Evolutionary conservation across 192 early-diverging fungal species (phyloP).

Genomic region (Dissophora globulifera): DNA sequence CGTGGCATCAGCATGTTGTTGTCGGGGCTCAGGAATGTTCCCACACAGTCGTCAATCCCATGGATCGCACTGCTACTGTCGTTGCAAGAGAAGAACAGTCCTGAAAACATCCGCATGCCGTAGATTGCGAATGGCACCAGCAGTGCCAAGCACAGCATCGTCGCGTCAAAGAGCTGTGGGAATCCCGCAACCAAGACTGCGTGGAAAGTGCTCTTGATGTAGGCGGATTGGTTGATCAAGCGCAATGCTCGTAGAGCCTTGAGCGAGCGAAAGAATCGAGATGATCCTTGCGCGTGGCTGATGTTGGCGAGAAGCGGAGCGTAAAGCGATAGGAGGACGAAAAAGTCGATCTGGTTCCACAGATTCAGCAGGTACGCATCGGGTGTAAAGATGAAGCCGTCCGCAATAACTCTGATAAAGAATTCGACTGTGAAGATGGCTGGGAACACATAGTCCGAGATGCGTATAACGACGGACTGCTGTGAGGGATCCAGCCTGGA

Average conservation of each 20-base stretch:
- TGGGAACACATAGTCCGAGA: conserved; percentile 61
- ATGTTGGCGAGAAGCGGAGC: conserved; percentile 56
- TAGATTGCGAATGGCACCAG: conserved; percentile 70
- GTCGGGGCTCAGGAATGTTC: conserved; percentile 27
- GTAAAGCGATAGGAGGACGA: conserved; percentile 66
- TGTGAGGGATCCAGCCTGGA: not conserved
- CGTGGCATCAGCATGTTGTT: conserved; percentile 58
- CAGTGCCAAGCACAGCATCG: conserved; percentile 56
- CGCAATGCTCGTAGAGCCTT: conserved; percentile 68
- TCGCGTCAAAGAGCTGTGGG: conserved; percentile 66
- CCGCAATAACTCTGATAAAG: conserved; percentile 64
- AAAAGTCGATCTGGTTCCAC: conserved; percentile 71
- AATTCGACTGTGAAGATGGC: conserved; percentile 65
- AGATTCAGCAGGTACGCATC: conserved; percentile 65
- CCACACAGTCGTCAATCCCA: conserved; percentile 40
- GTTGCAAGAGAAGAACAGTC: conserved; percentile 64
- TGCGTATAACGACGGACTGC: conserved; percentile 24
- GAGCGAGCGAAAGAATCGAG: conserved; percentile 64
- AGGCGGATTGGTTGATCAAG: conserved; percentile 62
- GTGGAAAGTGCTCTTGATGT: conserved; percentile 65
- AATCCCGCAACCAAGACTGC: conserved; percentile 65
- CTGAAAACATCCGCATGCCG: conserved; percentile 64
- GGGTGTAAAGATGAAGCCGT: conserved; percentile 69
- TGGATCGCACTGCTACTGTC: conserved; percentile 35
- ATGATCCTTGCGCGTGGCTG: conserved; percentile 47